Conservation (phyloP, 2,329 filamentous ascomycete species). For the Ramularia collo-cygni region DNA sequence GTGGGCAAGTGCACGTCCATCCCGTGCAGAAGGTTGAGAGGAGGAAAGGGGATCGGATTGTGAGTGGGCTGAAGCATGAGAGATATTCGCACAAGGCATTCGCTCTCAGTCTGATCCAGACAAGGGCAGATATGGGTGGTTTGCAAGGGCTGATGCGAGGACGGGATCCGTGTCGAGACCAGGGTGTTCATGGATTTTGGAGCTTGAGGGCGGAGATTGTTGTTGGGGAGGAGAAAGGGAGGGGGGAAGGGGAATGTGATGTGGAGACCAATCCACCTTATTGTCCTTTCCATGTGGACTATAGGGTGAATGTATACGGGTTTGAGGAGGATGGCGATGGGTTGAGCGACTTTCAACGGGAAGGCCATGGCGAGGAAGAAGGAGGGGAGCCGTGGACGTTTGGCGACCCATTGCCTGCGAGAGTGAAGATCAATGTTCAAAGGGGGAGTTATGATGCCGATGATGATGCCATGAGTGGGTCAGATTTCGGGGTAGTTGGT, state of each 20-base stretch:
- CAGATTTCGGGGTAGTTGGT: slow-evolving; percentile 11
- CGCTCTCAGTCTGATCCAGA: slow-evolving; percentile 19
- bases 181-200: slow-evolving; percentile 35
- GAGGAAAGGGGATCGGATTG: slow-evolving; percentile 40
- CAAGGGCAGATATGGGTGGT: slow-evolving; percentile 7
- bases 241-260: slow-evolving; percentile 11
- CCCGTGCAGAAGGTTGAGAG: slow-evolving; percentile 46
- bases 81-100: slow-evolving; percentile 22
- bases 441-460: slow-evolving; percentile 7
- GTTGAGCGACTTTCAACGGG: slow-evolving; percentile 12
- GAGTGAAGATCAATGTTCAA: slow-evolving; percentile 25
- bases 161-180: slow-evolving; percentile 18
- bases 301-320: slow-evolving; percentile 70
- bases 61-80: slow-evolving; percentile 38
- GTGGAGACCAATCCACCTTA: slow-evolving; percentile 86
- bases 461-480: slow-evolving; percentile 1
- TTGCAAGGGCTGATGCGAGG: slow-evolving; percentile 3
- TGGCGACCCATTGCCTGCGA: slow-evolving; percentile 23
- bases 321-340: slow-evolving; percentile 37
- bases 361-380: slow-evolving; percentile 18
- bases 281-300: slow-evolving; percentile 91
- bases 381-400: slow-evolving; percentile 24
- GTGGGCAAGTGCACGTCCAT: slow-evolving; percentile 61
- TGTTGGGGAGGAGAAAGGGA: not conserved
- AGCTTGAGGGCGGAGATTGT: slow-evolving; percentile 24